These are phyloP conservation scores for Epithele typhae DNA, from an alignment of 768 basidiomycete species.

Conservation along the genomic window DNA sequence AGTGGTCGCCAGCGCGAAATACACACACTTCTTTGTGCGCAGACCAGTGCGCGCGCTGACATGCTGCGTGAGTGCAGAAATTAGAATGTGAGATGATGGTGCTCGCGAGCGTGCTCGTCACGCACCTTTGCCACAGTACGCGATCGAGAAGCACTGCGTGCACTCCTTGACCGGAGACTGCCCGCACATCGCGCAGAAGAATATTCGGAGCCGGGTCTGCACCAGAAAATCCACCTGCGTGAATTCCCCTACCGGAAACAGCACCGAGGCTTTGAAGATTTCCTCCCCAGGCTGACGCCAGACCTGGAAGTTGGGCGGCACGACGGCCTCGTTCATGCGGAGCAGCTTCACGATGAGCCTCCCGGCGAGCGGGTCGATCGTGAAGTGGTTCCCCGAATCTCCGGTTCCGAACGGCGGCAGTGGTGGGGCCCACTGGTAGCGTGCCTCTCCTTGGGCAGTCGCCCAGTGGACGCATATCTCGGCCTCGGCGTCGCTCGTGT, in stretches of 20 bases:
- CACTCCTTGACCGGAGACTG: conserved; percentile 30
- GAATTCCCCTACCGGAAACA: conserved; percentile 34
- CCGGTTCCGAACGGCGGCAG: background rate
- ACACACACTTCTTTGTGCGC: too few relatives aligned
- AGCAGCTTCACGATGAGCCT: conserved; percentile 29
- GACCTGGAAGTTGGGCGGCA: conserved; percentile 25
- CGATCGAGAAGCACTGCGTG: conserved; percentile 29
- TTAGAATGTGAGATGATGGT: background rate
- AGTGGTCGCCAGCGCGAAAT: too few relatives aligned
- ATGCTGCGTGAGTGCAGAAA: background rate
- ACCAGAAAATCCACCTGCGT: conserved; percentile 28
- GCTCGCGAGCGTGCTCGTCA: background rate
- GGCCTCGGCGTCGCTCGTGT: background rate
- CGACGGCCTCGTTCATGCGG: conserved; percentile 26
- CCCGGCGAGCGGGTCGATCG: conserved; percentile 25
- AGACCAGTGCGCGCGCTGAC: background rate
- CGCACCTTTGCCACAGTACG: conserved; percentile 36
- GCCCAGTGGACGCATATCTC: background rate
- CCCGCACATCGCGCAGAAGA: conserved; percentile 38
- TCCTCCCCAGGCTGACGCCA: conserved; percentile 17
- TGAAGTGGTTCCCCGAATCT: background rate
- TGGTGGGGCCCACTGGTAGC: background rate
- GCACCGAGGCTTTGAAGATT: conserved; percentile 27
- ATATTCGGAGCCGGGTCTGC: conserved; percentile 29
- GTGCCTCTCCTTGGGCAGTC: background rate